Evolutionary conservation across 2,329 filamentous ascomycete genomes (phyloP).

Genomic region (Colletotrichum falcatum): DNA sequence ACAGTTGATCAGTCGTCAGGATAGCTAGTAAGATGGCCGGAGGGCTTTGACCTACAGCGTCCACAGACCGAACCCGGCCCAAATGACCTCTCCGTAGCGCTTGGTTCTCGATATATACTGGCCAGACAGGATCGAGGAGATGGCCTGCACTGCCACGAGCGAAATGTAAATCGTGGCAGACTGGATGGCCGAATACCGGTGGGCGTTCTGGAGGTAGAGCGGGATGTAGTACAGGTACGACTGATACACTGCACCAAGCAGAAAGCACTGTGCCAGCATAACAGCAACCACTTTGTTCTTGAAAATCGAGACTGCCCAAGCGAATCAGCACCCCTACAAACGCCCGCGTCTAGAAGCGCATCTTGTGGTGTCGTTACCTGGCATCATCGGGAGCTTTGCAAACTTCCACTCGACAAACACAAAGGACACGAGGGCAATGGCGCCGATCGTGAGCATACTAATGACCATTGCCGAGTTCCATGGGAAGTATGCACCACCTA

Average conservation of each 20-base stretch:
- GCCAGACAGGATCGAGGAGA: constrained; percentile 61
- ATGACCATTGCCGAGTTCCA: constrained; percentile 47
- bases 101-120: constrained; percentile 68
- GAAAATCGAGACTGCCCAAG: constrained; percentile 61
- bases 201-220: constrained; percentile 70
- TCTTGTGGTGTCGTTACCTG: constrained; percentile 9
- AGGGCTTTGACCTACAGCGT: constrained; percentile 47
- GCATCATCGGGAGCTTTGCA: constrained; percentile 47
- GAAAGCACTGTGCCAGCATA: constrained; percentile 68
- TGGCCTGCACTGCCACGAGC: constrained; percentile 60
- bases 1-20: not conserved
- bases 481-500: constrained; percentile 46
- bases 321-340: no score
- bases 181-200: constrained; percentile 50
- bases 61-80: constrained; percentile 53
- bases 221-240: constrained; percentile 71
- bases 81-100: constrained; percentile 71
- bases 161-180: constrained; percentile 65
- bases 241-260: constrained; percentile 71
- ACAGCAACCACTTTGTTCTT: constrained; percentile 63
- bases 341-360: accelerated
- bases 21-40: accelerated
- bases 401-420: constrained; percentile 47
- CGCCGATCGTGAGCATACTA: constrained; percentile 43
- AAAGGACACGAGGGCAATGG: constrained; percentile 42